phyloP scores from a whole-genome alignment of 2,329 filamentous ascomycete species.

The Zymoseptoria brevis region DNA sequence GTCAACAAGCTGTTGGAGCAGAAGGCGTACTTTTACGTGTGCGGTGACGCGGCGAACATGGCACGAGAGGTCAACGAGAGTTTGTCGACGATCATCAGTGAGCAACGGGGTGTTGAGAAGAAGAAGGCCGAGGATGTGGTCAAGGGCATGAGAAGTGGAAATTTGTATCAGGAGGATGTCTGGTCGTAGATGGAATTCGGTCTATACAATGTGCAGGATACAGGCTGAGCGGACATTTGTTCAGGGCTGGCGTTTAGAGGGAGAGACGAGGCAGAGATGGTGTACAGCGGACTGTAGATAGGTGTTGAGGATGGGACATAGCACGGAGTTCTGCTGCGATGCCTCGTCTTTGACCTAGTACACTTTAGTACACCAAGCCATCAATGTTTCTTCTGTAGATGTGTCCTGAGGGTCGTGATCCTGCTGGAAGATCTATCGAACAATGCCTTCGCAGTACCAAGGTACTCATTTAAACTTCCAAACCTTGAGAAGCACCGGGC shows the following conservation, averaged over 20 bases:
- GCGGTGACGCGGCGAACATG: constrained; percentile 90
- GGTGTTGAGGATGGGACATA: neutral
- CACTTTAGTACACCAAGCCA: neutral
- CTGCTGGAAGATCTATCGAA: too few relatives aligned
- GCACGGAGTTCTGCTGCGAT: neutral
- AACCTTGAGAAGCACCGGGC: neutral
- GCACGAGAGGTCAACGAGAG: constrained; percentile 52
- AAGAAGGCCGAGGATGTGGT: constrained; percentile 92
- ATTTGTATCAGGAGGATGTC: constrained; percentile 86
- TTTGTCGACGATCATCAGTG: constrained; percentile 77
- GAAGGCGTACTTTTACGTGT: constrained; percentile 93
- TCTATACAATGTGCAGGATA: neutral
- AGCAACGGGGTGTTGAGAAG: constrained; percentile 72
- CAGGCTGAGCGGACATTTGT: neutral
- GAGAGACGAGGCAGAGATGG: neutral
- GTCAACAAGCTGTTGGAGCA: constrained; percentile 82
- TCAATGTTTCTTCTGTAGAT: too few relatives aligned
- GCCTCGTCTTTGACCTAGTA: neutral
- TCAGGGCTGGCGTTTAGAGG: neutral
- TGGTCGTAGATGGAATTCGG: constrained; percentile 46
- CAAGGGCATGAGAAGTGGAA: constrained; percentile 89
- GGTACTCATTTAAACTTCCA: neutral
- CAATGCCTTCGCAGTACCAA: neutral
- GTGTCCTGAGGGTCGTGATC: too few relatives aligned
- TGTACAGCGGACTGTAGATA: neutral